Evolutionary conservation across 2,329 filamentous ascomycete species (phyloP).

Genomic region (Neodidymelliopsis sp.): DNA sequence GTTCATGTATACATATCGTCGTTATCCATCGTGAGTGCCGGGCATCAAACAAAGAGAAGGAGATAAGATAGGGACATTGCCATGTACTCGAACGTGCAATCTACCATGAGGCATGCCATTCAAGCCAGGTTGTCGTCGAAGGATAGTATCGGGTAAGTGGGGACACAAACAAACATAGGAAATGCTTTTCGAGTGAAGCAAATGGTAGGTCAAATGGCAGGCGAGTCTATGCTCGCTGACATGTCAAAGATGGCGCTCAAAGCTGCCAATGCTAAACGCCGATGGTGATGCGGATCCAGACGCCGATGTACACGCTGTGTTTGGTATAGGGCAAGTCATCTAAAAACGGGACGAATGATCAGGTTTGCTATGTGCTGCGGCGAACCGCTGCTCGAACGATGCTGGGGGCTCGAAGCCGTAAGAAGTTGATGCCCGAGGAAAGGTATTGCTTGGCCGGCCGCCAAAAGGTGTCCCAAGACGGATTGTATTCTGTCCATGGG

Average conservation of each 20-base stretch:
- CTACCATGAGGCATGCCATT: constrained; percentile 24
- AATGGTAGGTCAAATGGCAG: constrained; percentile 28
- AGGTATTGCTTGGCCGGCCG: constrained; percentile 54
- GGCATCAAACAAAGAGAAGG: constrained; percentile 25
- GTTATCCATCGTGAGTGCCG: constrained; percentile 32
- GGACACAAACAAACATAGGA: constrained; percentile 43
- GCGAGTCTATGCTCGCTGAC: constrained; percentile 30
- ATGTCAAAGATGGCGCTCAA: constrained; percentile 29
- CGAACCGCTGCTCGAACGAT: constrained; percentile 51
- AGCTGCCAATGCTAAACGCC: constrained; percentile 43
- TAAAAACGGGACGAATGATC: constrained; percentile 34
- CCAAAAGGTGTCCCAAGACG: constrained; percentile 59
- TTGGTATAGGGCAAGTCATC: constrained; percentile 24
- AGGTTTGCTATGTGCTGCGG: constrained; percentile 37
- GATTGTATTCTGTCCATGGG: constrained; percentile 49
- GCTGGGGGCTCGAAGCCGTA: constrained; percentile 48
- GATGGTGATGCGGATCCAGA: constrained; percentile 41
- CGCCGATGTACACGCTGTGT: constrained; percentile 33
- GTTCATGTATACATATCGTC: constrained; percentile 38
- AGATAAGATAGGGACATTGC: constrained; percentile 14
- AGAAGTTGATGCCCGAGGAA: constrained; percentile 53
- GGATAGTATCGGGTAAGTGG: constrained; percentile 25
- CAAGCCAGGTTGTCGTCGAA: constrained; percentile 22
- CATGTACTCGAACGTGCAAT: constrained; percentile 19
- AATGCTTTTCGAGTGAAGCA: constrained; percentile 39